A percentile compares a stretch with the other conserved stretches of the same genome.
Conservation (phyloP, 139 green algal genomes). For the Coelastrella sp. region DNA sequence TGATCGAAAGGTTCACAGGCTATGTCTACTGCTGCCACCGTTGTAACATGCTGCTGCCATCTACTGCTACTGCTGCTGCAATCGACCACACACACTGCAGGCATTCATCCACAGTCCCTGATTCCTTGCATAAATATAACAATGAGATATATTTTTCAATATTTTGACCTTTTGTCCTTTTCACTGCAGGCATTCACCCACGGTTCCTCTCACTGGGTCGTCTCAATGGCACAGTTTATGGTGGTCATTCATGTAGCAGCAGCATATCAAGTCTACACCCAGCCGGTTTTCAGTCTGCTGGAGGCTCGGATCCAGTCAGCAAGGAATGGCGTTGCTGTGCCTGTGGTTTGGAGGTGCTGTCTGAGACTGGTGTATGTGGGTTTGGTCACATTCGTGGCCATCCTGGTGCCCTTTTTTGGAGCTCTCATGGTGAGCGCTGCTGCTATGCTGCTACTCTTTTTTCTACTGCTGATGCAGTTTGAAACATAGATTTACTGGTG, state of each 20-base stretch:
- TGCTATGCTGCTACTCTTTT: not conserved
- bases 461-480: not conserved
- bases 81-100: not conserved
- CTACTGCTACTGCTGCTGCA: not conserved
- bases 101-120: not conserved
- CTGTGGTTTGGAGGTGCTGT: not conserved
- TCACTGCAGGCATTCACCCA: not conserved
- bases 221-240: not conserved
- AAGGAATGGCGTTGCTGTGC: not conserved
- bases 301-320: not conserved
- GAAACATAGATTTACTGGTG: not conserved
- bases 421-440: constrained; percentile 15
- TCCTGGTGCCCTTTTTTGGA: constrained; percentile 24
- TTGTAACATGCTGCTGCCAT: not conserved
- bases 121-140: too few relatives aligned
- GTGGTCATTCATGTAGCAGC: constrained; percentile 22
- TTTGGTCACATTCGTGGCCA: not conserved
- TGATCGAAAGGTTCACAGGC: not conserved
- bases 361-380: not conserved
- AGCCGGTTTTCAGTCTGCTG: constrained; percentile 7
- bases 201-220: constrained; percentile 1
- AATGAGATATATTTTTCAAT: too few relatives aligned
- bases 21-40: too few relatives aligned
- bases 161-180: not conserved
- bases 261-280: constrained; percentile 35